Base-by-base conservation (phyloP, 2,329 filamentous ascomycete genomes). In the Rutstroemia sp. region DNA sequence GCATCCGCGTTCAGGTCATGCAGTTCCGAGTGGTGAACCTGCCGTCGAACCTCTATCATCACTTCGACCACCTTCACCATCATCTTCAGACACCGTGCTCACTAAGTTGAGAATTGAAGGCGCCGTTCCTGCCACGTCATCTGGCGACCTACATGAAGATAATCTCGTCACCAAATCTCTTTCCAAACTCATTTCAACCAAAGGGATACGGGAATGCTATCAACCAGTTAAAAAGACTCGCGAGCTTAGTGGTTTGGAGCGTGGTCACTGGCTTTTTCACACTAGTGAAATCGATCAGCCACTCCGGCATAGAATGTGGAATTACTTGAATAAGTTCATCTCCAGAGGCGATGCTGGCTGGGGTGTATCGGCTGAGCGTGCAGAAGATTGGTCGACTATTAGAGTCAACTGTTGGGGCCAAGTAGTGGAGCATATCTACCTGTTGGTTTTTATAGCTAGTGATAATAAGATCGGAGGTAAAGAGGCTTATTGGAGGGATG, bases 381-480 rank as follows among this genome's bases (percentile, higher is more conserved):
- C 76, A 51, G 60, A 62, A 8, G 58, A 61, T 37, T 70, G 67
- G 10, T 72, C 75, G 56, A 69, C 62, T 1, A 68, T 95, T 2
- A 79, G 83, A 37, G 69, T 92, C 1, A 94, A 88, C 67, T 89
- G 88, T 66, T 96, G 88, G 85, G 91, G 88, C 0, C 80, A 86
- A 60, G 73, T 89, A 0, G 81, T 82, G 0, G 78, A 82, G 54
- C 86, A 95, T 64, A 77, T 89, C 37, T 95, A 90, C 69, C 71
- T 94, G 4, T 69, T 92, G 41, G 70, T 95, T 0, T 92, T 88
- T 67, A 71, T 91, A 14, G 87, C 84, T 0, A 92, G 86, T 63
- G 76, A 81, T 56, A 77, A 86, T 34, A 76, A 77, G 58, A 71
- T 92, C 16, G 78, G 79, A 57, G 74, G 73, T 6, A 79, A 79